These are phyloP conservation scores for Pseudogymnoascus sp. DNA, from an alignment of 2,329 filamentous ascomycete genomes.

Conservation along the genomic window DNA sequence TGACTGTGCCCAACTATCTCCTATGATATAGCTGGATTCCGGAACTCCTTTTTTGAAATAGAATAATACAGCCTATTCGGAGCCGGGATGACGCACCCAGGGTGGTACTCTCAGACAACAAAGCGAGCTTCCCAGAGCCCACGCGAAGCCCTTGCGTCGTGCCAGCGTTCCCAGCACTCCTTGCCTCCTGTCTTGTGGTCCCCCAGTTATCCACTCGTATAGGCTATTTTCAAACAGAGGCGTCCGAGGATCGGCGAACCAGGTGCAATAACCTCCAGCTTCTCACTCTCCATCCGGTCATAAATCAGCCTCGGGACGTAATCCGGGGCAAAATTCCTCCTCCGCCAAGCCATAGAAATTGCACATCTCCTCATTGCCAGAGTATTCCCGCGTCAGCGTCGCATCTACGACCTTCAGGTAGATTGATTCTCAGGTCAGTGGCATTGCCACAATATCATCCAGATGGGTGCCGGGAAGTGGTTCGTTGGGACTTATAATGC, in stretches of 20 bases:
- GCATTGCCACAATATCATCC: not conserved
- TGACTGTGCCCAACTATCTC: not conserved
- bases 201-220: not conserved
- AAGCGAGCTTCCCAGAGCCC: not conserved
- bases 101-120: not conserved
- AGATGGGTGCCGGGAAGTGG: not conserved
- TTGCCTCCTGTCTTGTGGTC: not conserved
- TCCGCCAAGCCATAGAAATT: not conserved
- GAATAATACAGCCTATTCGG: not conserved
- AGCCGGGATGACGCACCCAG: not conserved
- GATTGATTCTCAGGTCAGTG: not conserved
- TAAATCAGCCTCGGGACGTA: not conserved
- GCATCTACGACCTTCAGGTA: not conserved
- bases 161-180: not conserved
- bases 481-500: not conserved
- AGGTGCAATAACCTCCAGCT: not conserved
- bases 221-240: not conserved
- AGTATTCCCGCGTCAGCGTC: slow-evolving; percentile 2
- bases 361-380: not conserved
- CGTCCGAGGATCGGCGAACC: not conserved
- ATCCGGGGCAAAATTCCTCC: slow-evolving; percentile 2
- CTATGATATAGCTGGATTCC: not conserved
- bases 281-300: not conserved
- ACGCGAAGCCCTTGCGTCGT: not conserved
- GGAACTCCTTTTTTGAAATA: not conserved